Percentiles rank a stretch among this genome's conserved stretches.
Evolutionary conservation across 371 early-diverging fungal species (phyloP).

Genomic region (Dichotomocladium elegans): DNA sequence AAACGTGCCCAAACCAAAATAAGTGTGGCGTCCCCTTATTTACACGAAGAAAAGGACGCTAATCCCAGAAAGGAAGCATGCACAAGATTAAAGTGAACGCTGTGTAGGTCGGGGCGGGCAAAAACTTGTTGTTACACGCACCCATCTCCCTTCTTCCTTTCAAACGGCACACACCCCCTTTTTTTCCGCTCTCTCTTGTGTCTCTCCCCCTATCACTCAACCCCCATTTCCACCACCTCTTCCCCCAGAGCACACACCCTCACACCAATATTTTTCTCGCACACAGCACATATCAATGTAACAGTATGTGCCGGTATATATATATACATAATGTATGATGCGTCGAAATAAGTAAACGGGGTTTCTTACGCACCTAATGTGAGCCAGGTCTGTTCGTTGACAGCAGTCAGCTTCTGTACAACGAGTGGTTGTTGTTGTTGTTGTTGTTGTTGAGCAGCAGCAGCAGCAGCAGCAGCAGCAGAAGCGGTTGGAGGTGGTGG

Average conservation of each 20-base stretch:
- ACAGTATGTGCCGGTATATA: too few relatives aligned
- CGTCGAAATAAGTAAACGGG: background rate
- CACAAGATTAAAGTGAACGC: conserved; percentile 22
- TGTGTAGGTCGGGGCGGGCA: conserved; percentile 1
- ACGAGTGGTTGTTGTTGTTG: conserved; percentile 18
- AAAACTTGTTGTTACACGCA: conserved; percentile 9
- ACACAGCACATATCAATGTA: too few relatives aligned
- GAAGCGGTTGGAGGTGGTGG: conserved; percentile 4
- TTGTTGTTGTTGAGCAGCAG: conserved; percentile 1
- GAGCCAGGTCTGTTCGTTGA: conserved; percentile 79
- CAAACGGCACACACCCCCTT: background rate
- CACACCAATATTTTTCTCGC: too few relatives aligned
- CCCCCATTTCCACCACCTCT: background rate
- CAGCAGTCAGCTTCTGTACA: conserved; percentile 59
- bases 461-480: too few relatives aligned
- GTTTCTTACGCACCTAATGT: conserved; percentile 53
- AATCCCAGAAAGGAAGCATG: conserved; percentile 5
- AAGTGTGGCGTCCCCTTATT: conserved; percentile 25
- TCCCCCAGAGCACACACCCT: background rate
- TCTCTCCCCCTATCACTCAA: background rate
- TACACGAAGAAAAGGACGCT: conserved; percentile 7
- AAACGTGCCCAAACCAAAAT: conserved; percentile 13
- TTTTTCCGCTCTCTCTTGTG: background rate
- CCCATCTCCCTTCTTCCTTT: background rate
- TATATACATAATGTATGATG: too few relatives aligned